Evolutionary conservation across 2,329 filamentous ascomycete genomes (phyloP), one percentile per base, ranked within the genome.

Genomic region (Calonectria pseudoturangicola): DNA sequence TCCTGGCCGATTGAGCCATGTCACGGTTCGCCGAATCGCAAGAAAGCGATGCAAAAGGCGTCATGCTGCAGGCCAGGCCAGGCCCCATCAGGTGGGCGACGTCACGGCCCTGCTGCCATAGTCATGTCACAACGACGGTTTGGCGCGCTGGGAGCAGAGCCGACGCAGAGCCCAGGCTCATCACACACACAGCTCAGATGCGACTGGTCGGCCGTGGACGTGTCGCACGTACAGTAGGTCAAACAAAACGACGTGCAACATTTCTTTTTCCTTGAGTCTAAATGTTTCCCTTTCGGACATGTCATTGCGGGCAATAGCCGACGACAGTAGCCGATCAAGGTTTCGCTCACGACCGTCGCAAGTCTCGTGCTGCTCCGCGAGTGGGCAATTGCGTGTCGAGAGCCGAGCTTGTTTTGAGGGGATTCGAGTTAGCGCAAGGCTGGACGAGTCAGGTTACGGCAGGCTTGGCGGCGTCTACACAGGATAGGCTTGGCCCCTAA

Each of bases 401-500:
- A 54, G 36, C 67, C 58, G 39, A 47, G 65, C 39, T 43, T 30
- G 36, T 39, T 63, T 63, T 63, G 36, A 25, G 45, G 45, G 45
- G 45, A 48, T 21, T 12, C 45, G 10, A 48, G 45, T 25, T 48
- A 48, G 45, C 45, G 45, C n/a, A 48, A 48, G 45, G 45, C 45
- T 48, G 13, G 21, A 41, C 16, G 54, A 60, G 39, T 25, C 36
- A 60, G 33, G 54, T 41, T 60, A 60, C 33, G 18, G 54, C 54
- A 60, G 25, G 54, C 33, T 25, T 41, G 54, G 36, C 54, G 13
- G 33, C 36, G 54, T 41, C 33, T 27, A 21, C 33, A 18, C 36
- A 41, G n/a, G 54, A 25, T 36, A 21, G 36, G n/a, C 54, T 30
- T 45, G 39, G 58, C 27, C 50, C 50, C 50, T 7, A 48, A n/a